Evolutionary conservation across 441 rosid species (phyloP).

Genomic region (Erysimum cheiri): DNA sequence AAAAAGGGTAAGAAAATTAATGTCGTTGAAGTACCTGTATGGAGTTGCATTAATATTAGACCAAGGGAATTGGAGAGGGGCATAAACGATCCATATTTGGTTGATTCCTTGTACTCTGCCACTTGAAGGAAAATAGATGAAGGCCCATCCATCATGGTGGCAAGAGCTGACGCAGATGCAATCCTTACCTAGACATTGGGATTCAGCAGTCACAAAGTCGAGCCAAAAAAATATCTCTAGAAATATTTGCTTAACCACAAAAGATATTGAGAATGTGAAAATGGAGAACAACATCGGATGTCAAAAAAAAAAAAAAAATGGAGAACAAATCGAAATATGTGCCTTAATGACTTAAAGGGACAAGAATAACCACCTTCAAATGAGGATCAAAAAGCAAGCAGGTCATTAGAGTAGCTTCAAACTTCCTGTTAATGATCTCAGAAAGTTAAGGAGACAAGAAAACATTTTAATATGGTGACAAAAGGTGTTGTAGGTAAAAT

Average conservation of each 20-base stretch:
- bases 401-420: slow-evolving; percentile 81
- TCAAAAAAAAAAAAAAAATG: neutral
- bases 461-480: slow-evolving; percentile 16
- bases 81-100: slow-evolving; percentile 75
- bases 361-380: slow-evolving; percentile 64
- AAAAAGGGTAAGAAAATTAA: slow-evolving; percentile 20
- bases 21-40: slow-evolving; percentile 62
- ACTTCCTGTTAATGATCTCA: slow-evolving; percentile 60
- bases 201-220: slow-evolving; percentile 22
- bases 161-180: slow-evolving; percentile 79
- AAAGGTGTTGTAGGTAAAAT: slow-evolving; percentile 35
- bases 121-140: slow-evolving; percentile 86
- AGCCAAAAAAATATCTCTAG: slow-evolving; percentile 15
- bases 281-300: slow-evolving; percentile 12
- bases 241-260: slow-evolving; percentile 11
- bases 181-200: slow-evolving; percentile 71
- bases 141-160: slow-evolving; percentile 89
- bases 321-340: slow-evolving; percentile 14
- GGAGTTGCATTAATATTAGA: slow-evolving; percentile 86
- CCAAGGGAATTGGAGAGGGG: slow-evolving; percentile 92
- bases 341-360: slow-evolving; percentile 17
- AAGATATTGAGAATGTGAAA: slow-evolving; percentile 27
- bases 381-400: slow-evolving; percentile 88
- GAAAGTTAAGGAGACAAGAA: slow-evolving; percentile 40
- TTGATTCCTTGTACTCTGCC: slow-evolving; percentile 85